These are phyloP conservation scores for Meira nashicola DNA, from an alignment of 1,284 basidiomycete species.

Conservation along the genomic window DNA sequence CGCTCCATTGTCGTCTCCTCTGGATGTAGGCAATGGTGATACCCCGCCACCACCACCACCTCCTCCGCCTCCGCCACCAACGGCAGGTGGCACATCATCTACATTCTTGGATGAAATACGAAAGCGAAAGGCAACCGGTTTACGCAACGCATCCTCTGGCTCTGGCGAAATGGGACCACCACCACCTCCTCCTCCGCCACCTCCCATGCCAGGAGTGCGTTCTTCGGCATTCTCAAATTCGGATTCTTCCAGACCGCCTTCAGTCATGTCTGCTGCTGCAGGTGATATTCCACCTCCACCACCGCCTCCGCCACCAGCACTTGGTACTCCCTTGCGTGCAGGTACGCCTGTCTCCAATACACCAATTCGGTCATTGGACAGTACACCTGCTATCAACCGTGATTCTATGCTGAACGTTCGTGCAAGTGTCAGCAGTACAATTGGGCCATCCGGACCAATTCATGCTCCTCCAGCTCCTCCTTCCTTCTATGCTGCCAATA, in stretches of 20 bases:
- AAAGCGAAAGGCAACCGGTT: slow-evolving; percentile 24
- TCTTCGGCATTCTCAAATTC: not conserved
- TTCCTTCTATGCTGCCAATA: slow-evolving; percentile 24
- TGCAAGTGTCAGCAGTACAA: slow-evolving; percentile 27
- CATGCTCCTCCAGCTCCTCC: slow-evolving; percentile 49
- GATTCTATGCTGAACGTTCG: slow-evolving; percentile 50
- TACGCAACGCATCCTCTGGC: slow-evolving; percentile 11
- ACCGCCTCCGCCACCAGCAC: slow-evolving; percentile 45
- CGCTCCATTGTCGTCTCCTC: slow-evolving; percentile 45
- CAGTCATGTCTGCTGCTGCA: slow-evolving; percentile 31
- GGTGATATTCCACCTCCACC: slow-evolving; percentile 58
- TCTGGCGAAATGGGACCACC: slow-evolving; percentile 22
- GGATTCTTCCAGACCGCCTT: no score
- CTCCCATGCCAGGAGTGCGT: slow-evolving; percentile 48
- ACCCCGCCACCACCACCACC: slow-evolving; percentile 27
- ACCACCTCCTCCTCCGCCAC: slow-evolving; percentile 38
- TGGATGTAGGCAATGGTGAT: slow-evolving; percentile 9
- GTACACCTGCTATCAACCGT: slow-evolving; percentile 16
- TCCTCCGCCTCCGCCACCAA: slow-evolving; percentile 16
- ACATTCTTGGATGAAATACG: slow-evolving; percentile 41
- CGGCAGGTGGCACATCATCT: not conserved
- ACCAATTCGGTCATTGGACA: slow-evolving; percentile 3
- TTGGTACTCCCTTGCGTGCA: slow-evolving; percentile 3
- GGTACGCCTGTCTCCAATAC: slow-evolving; percentile 10
- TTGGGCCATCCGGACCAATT: slow-evolving; percentile 42